phyloP scores from a whole-genome alignment of 441 rosid genomes.

The Omphalea diandra region DNA sequence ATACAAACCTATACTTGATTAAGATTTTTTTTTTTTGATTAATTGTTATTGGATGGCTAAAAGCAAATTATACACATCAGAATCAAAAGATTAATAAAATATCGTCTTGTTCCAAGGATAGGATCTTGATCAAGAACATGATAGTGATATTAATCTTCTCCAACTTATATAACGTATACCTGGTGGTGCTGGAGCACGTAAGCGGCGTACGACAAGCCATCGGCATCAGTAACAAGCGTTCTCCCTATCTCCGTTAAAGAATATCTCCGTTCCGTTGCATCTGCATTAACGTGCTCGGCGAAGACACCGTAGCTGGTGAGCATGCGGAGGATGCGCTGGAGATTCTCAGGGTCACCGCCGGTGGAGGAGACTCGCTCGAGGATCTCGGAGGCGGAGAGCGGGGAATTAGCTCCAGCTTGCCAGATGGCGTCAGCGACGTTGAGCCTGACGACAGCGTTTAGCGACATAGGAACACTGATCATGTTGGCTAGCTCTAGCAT shows the following conservation, averaged over 20 bases:
- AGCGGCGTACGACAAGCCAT: conserved; percentile 69
- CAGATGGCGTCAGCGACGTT: conserved; percentile 83
- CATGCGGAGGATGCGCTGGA: conserved; percentile 84
- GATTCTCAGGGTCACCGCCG: conserved; percentile 55
- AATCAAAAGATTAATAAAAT: not conserved
- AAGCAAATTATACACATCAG: no score
- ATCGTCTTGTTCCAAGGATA: no score
- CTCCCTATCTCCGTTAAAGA: conserved; percentile 71
- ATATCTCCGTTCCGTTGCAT: conserved; percentile 43
- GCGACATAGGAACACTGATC: conserved; percentile 93
- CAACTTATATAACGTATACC: no score
- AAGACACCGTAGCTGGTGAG: conserved; percentile 78
- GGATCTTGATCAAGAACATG: no score
- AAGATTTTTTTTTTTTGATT: no score
- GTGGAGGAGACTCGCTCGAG: conserved; percentile 42
- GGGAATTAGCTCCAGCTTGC: conserved; percentile 68
- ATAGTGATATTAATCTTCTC: no score
- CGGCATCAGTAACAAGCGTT: conserved; percentile 66
- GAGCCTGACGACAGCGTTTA: conserved; percentile 66
- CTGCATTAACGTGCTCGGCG: conserved; percentile 46
- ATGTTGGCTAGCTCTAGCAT: conserved; percentile 84
- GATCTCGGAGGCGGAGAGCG: conserved; percentile 72
- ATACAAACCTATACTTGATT: no score
- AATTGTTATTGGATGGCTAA: no score
- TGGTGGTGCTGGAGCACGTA: conserved; percentile 96